Percentiles rank a stretch among this genome's conserved stretches.
These are phyloP conservation scores for Pulveroboletus sp. DNA, from an alignment of 1,284 basidiomycete genomes.

Conservation along the genomic window DNA sequence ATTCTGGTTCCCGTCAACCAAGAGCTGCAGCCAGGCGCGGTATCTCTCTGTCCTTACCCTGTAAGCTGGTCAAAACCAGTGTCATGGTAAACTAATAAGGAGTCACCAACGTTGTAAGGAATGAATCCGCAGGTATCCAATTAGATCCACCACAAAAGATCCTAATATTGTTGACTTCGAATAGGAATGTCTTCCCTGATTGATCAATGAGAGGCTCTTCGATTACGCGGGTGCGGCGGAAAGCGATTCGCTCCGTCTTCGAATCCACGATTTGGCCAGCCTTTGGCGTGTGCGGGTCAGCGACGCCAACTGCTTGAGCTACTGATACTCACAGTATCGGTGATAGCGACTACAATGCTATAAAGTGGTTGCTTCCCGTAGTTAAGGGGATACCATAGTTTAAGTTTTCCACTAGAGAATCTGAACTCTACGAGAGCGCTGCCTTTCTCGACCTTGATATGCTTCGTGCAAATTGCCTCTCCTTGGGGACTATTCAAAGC, in stretches of 20 bases:
- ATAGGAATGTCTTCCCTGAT: conserved; percentile 79
- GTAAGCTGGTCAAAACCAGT: background rate
- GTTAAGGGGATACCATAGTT: conserved; percentile 84
- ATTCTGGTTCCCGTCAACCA: conserved; percentile 81
- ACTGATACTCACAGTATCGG: conserved; percentile 46
- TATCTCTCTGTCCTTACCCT: conserved; percentile 62
- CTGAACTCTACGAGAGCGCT: conserved; percentile 48
- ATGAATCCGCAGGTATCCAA: conserved; percentile 91
- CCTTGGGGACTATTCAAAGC: conserved; percentile 52
- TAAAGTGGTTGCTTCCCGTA: conserved; percentile 84
- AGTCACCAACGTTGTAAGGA: conserved; percentile 69
- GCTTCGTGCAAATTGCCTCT: conserved; percentile 39
- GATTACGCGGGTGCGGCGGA: conserved; percentile 73
- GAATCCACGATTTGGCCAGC: conserved; percentile 51
- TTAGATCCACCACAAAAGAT: conserved; percentile 92
- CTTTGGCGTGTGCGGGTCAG: conserved; percentile 35
- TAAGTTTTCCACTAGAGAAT: conserved; percentile 55
- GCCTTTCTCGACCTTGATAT: conserved; percentile 43
- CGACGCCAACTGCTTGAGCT: background rate
- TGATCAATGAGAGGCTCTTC: conserved; percentile 75
- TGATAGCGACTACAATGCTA: conserved; percentile 53
- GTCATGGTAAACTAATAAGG: background rate
- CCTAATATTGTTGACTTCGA: conserved; percentile 84
- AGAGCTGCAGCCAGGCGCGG: conserved; percentile 68
- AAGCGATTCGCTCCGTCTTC: conserved; percentile 63